These are phyloP conservation scores for Tuber melanosporum DNA, from an alignment of 495 filamentous ascomycete genomes.

Conservation along the genomic window DNA sequence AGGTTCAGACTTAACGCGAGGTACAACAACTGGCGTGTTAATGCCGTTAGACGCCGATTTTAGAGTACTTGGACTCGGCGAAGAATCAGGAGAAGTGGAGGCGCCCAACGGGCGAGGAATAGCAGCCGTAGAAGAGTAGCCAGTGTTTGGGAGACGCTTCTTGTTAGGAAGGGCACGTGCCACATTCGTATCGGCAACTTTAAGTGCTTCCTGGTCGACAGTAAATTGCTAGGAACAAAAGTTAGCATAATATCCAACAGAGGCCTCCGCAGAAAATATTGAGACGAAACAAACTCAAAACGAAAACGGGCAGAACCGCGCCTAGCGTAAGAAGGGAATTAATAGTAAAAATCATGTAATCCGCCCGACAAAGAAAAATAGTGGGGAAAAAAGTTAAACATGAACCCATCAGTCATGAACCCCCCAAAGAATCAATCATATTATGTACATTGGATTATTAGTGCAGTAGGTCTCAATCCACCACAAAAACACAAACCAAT, in stretches of 20 bases:
- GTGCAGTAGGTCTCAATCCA: constrained; percentile 29
- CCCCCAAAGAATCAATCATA: not conserved
- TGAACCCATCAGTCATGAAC: not conserved
- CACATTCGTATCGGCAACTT: constrained; percentile 77
- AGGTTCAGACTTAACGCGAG: constrained; percentile 54
- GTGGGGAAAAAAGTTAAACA: not conserved
- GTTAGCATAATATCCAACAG: constrained; percentile 14
- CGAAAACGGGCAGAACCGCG: constrained; percentile 3
- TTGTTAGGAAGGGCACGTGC: constrained; percentile 47
- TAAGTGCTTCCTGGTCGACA: constrained; percentile 92
- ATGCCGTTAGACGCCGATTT: constrained; percentile 50
- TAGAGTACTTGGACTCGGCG: not conserved
- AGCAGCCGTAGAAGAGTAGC: constrained; percentile 45
- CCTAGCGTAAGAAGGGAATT: not conserved
- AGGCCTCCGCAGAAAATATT: not conserved
- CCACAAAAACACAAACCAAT: constrained; percentile 36
- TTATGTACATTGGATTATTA: constrained; percentile 18
- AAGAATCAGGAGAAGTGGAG: constrained; percentile 8
- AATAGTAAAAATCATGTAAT: not conserved
- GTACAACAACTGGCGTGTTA: constrained; percentile 51
- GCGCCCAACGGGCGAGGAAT: constrained; percentile 55
- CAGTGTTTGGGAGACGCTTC: constrained; percentile 41
- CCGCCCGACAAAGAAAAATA: not conserved
- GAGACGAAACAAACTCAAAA: not conserved
- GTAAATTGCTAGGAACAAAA: constrained; percentile 66